Percentiles rank a stretch among this genome's conserved stretches.
These are phyloP conservation scores for Glebionis coronaria DNA, from an alignment of 129 eudicot genomes.

Conservation along the genomic window DNA sequence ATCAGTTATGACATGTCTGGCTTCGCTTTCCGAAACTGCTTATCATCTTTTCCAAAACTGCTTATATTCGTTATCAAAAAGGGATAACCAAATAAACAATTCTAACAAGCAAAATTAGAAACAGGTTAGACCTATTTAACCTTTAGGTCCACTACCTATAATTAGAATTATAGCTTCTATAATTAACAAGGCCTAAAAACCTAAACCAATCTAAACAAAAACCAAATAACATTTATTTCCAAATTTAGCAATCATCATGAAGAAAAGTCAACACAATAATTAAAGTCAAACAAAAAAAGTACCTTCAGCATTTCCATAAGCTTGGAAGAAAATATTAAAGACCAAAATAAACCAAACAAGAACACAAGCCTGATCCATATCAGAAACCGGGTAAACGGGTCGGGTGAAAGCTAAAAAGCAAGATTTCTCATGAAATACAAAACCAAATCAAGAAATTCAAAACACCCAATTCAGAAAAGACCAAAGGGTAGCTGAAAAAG, in stretches of 20 bases:
- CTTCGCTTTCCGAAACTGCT: no score
- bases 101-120: slow-evolving; percentile 10
- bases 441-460: slow-evolving; percentile 29
- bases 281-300: slow-evolving; percentile 23
- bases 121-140: background rate
- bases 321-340: slow-evolving; percentile 30
- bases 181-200: background rate
- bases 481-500: slow-evolving; percentile 20
- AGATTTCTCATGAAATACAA: slow-evolving; percentile 36
- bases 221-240: slow-evolving; percentile 18
- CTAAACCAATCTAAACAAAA: slow-evolving; percentile 19
- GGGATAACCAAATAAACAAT: no score
- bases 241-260: slow-evolving; percentile 14
- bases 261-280: slow-evolving; percentile 30
- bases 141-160: slow-evolving; percentile 26
- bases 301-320: slow-evolving; percentile 58
- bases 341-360: slow-evolving; percentile 50
- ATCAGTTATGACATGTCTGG: background rate
- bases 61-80: no score
- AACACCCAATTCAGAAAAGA: slow-evolving; percentile 32
- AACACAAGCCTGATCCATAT: slow-evolving; percentile 48
- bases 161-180: slow-evolving; percentile 20
- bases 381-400: slow-evolving; percentile 23
- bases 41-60: no score
- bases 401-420: slow-evolving; percentile 28